Evolutionary conservation across 148 eudicot species (phyloP), one percentile per base, ranked within the genome.

Genomic region (Camellia sinensis): DNA sequence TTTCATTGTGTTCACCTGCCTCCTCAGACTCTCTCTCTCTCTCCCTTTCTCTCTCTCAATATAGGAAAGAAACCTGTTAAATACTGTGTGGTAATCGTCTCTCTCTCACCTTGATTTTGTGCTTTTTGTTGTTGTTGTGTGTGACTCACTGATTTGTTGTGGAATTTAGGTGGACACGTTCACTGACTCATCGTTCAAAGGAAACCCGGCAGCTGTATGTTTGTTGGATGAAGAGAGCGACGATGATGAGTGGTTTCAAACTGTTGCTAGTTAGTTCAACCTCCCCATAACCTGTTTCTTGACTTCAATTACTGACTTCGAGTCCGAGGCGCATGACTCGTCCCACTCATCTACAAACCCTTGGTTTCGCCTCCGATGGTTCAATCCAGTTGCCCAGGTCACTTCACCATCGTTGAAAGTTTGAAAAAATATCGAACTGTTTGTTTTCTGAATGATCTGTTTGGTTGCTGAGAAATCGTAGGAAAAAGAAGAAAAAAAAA

Each of bases 201-300:
- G 97, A 29, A 93, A 88, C 71, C 93, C 93, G 10, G 97, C 94
- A 14, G 98, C 91, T 11, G 98, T 94, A 10, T 94, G 98, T 78
- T 66, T 90, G 74, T 77, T 94, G 78, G 94, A 92, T 74, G 94
- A 90, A 53, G 88, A 89, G 10, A 85, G 83, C 74, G 84, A 88
- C 21, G 90, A 86, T 29, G 37, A 29, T 2, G 75, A 66, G 66
- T 94, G 96, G 98, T 80, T 94, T 11, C 96, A 90, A 79, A 80
- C 89, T 17, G 86, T 94, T 69, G 94, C 98, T 57, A 7, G 80
- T 22, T 94, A 94, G 89, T 94, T 92, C 90, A 94, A 94, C 60
- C 5, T 91, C 22, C 81, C 97, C 1, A 81, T 80, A 37, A 94
- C 98, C 17, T 83, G 90, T 81, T 94, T 79, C 79, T 69, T 94